Percentiles rank a stretch among this genome's conserved stretches.
Conservation (phyloP, 2,329 filamentous ascomycete genomes). For the Botryotinia globosa region DNA sequence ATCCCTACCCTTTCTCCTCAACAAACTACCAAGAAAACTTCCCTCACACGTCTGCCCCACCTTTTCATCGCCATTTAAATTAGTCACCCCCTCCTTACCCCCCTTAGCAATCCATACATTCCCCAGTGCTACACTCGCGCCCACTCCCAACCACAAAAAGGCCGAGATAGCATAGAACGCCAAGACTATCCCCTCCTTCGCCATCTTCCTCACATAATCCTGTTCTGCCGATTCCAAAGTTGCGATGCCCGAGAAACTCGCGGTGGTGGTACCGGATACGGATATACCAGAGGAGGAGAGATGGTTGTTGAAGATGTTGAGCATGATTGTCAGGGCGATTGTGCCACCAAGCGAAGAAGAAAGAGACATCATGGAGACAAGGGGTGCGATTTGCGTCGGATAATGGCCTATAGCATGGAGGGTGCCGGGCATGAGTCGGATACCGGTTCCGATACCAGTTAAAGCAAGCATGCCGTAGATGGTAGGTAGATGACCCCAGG, state of each 20-base stretch:
- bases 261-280: neutral
- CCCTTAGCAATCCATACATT: conserved; percentile 44
- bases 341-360: conserved; percentile 63
- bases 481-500: conserved; percentile 45
- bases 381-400: conserved; percentile 53
- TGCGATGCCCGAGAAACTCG: neutral
- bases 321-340: conserved; percentile 64
- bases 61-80: conserved; percentile 19
- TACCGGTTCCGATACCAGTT: conserved; percentile 59
- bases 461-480: conserved; percentile 67
- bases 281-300: conserved; percentile 32
- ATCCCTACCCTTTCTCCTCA: conserved; percentile 4
- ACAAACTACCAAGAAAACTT: conserved; percentile 24
- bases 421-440: conserved; percentile 60
- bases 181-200: conserved; percentile 60
- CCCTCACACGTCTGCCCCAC: conserved; percentile 23
- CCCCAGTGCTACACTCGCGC: conserved; percentile 46
- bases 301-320: conserved; percentile 64
- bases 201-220: conserved; percentile 45
- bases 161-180: conserved; percentile 61
- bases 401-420: conserved; percentile 64
- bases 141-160: conserved; percentile 50
- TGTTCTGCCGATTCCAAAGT: conserved; percentile 35
- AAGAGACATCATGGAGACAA: conserved; percentile 59
- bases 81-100: conserved; percentile 23